Conservation (phyloP, 305 asterid species). For the Andrographis paniculata region DNA sequence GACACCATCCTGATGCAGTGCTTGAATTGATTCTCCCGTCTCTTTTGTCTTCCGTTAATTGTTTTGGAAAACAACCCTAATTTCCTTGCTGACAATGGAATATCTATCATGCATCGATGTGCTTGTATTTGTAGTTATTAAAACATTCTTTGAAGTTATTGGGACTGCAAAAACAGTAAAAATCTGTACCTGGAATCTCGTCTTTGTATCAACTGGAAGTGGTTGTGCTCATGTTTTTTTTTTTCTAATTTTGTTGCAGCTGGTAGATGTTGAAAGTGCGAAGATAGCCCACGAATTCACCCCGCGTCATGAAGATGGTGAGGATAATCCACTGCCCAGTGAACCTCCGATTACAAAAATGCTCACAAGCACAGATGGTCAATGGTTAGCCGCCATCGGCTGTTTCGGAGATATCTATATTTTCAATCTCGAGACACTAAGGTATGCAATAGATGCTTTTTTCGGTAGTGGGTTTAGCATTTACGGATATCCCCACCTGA, state of each 20-base stretch:
- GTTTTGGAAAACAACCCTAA: too few species aligned
- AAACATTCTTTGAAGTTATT: too few species aligned
- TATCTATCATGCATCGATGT: too few species aligned
- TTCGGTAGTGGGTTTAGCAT: too few species aligned
- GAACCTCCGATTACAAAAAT: conserved; percentile 95
- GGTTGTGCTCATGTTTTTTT: background rate
- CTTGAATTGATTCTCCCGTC: too few species aligned
- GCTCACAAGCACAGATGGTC: conserved; percentile 84
- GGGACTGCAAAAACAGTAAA: too few species aligned
- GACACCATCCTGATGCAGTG: too few species aligned
- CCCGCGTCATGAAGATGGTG: conserved; percentile 55
- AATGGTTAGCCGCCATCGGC: conserved; percentile 92
- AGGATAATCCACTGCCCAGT: conserved; percentile 46
- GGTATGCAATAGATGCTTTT: conserved; percentile 35
- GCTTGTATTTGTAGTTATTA: too few species aligned
- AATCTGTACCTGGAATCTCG: background rate
- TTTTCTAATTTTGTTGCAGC: conserved; percentile 24
- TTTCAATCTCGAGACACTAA: conserved; percentile 77
- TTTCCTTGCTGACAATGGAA: too few species aligned
- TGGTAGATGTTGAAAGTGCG: conserved; percentile 44
- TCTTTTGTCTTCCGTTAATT: too few species aligned
- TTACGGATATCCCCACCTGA: background rate
- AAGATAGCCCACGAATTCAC: conserved; percentile 51
- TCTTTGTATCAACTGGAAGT: background rate
- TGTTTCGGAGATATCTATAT: conserved; percentile 91